phyloP scores from a whole-genome alignment of 2,329 filamentous ascomycete species.

The Colletotrichum siamense region DNA sequence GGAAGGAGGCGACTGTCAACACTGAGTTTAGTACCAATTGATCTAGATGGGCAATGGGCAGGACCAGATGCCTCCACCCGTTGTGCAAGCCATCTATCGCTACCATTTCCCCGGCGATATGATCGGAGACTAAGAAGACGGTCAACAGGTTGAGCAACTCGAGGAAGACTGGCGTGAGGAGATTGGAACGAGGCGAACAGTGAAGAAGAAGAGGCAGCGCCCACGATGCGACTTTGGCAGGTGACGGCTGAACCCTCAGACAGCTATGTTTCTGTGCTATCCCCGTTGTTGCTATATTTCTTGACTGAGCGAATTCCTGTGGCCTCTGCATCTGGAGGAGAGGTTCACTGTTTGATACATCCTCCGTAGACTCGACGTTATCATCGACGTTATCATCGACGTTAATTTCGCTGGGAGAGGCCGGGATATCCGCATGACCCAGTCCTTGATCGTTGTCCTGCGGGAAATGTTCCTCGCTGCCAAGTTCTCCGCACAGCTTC shows the following conservation, averaged over 20 bases:
- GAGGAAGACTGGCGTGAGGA: neutral
- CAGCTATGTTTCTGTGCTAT: neutral
- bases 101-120: slow-evolving; percentile 27
- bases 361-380: neutral
- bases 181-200: neutral
- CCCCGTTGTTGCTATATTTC: neutral
- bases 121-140: slow-evolving; percentile 18
- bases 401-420: neutral
- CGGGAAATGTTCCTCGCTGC: neutral
- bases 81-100: slow-evolving; percentile 27
- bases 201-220: neutral
- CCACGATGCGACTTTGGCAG: neutral
- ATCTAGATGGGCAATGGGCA: slow-evolving; percentile 23
- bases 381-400: neutral
- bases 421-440: neutral
- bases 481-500: neutral
- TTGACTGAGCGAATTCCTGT: neutral
- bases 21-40: slow-evolving; percentile 16
- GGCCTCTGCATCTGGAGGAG: neutral
- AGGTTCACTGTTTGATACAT: neutral
- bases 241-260: neutral
- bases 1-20: slow-evolving; percentile 15
- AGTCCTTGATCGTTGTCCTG: neutral
- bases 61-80: slow-evolving; percentile 25
- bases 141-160: neutral